Evolutionary conservation across 2,329 filamentous ascomycete genomes (phyloP).

Genomic region (Pseudomassariella vexata): DNA sequence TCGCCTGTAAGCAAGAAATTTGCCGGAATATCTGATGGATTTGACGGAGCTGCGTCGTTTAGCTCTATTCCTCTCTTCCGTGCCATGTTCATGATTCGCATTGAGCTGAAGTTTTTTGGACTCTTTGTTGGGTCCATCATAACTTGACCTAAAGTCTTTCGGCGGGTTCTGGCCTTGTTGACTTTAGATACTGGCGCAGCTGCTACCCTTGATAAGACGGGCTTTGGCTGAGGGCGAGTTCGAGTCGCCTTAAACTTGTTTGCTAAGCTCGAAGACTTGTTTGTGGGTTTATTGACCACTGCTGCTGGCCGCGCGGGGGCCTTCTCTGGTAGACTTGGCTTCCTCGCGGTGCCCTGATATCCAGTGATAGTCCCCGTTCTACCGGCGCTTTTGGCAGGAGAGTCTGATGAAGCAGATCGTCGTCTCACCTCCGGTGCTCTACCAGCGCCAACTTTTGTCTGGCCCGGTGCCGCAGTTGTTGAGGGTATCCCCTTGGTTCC

Average conservation of each 20-base stretch:
- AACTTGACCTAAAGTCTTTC: too few relatives aligned
- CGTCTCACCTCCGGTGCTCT: too few relatives aligned
- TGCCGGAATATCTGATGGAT: slow-evolving; percentile 26
- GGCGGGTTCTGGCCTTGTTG: too few relatives aligned
- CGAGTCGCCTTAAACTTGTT: slow-evolving; percentile 21
- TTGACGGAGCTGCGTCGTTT: slow-evolving; percentile 34
- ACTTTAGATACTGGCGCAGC: too few relatives aligned
- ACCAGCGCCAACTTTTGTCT: too few relatives aligned
- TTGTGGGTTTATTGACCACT: slow-evolving; percentile 8
- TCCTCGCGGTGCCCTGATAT: slow-evolving; percentile 30
- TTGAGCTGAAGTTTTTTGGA: slow-evolving; percentile 33
- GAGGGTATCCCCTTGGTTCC: too few relatives aligned
- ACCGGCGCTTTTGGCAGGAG: too few relatives aligned
- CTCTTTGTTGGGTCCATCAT: slow-evolving; percentile 35
- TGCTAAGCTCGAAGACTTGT: slow-evolving; percentile 9
- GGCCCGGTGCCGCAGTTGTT: too few relatives aligned
- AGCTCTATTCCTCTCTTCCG: slow-evolving; percentile 36
- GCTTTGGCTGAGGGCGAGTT: slow-evolving; percentile 7
- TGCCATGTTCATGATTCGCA: slow-evolving; percentile 31
- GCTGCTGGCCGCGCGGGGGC: neutral
- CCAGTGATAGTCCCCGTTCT: too few relatives aligned
- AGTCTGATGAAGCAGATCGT: too few relatives aligned
- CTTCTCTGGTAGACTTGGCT: slow-evolving; percentile 10
- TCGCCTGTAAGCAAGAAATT: slow-evolving; percentile 20
- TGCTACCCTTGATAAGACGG: too few relatives aligned